Conservation (phyloP, 2,329 filamentous ascomycete species). For the Trichoderma sp. region DNA sequence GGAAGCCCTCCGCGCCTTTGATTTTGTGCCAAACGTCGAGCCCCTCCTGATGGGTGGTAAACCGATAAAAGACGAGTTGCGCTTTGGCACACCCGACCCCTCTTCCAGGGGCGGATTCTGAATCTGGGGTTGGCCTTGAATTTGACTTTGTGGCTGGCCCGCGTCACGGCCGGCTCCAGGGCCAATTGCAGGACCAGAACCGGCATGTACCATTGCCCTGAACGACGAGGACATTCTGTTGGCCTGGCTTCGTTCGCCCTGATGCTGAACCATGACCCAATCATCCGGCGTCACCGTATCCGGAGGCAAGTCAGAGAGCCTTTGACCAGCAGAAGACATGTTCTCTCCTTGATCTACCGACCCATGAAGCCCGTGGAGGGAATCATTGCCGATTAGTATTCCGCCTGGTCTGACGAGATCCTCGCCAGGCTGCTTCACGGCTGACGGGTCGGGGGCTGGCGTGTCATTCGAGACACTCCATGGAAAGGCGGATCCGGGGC, state of each 20-base stretch:
- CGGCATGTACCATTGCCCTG: slow-evolving; percentile 22
- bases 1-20: slow-evolving; percentile 41
- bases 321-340: neutral
- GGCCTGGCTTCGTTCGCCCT: slow-evolving; percentile 26
- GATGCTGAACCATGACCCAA: slow-evolving; percentile 40
- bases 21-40: slow-evolving; percentile 56
- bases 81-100: slow-evolving; percentile 40
- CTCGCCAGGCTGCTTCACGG: slow-evolving; percentile 10
- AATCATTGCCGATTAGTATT: slow-evolving; percentile 6
- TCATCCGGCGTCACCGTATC: slow-evolving; percentile 33
- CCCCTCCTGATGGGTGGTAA: slow-evolving; percentile 61
- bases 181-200: slow-evolving; percentile 28
- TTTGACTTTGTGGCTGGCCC: slow-evolving; percentile 22
- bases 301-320: neutral
- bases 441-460: neutral
- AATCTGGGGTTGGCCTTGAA: neutral
- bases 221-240: slow-evolving; percentile 10
- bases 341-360: slow-evolving; percentile 3
- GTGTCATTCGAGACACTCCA: slow-evolving; percentile 17
- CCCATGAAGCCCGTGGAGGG: slow-evolving; percentile 1
- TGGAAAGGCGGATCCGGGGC: slow-evolving; percentile 21
- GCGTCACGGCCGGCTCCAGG: slow-evolving; percentile 9
- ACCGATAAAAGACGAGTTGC: slow-evolving; percentile 57
- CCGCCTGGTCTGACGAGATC: slow-evolving; percentile 16
- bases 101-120: slow-evolving; percentile 20